phyloP scores from a whole-genome alignment of 2,329 filamentous ascomycete species.

The Plenodomus tracheiphilus region DNA sequence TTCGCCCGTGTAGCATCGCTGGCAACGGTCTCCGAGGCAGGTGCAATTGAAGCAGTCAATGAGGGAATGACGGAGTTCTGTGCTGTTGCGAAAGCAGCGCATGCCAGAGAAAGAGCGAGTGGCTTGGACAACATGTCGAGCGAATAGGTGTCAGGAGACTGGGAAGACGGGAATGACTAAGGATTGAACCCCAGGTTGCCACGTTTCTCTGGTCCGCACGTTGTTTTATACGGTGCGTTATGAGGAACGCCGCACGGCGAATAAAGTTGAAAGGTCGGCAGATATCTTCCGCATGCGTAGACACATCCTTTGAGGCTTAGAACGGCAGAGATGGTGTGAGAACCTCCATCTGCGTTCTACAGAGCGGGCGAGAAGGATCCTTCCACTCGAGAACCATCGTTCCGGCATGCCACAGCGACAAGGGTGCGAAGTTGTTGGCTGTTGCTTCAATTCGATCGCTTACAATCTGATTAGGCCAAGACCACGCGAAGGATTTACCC shows the following conservation, averaged over 20 bases:
- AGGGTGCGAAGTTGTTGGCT: too few relatives aligned
- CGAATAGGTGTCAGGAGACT: neutral
- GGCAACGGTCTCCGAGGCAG: slow-evolving; percentile 30
- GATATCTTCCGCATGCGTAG: slow-evolving; percentile 4
- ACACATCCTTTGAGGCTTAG: too few relatives aligned
- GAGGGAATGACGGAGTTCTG: slow-evolving; percentile 18
- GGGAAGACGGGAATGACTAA: slow-evolving; percentile 1
- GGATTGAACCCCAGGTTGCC: neutral
- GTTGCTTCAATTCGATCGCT: too few relatives aligned
- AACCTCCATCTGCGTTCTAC: too few relatives aligned
- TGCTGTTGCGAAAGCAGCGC: slow-evolving; percentile 17
- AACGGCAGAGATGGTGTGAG: too few relatives aligned
- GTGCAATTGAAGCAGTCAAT: slow-evolving; percentile 20
- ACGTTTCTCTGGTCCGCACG: slow-evolving; percentile 7
- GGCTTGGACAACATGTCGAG: slow-evolving; percentile 21
- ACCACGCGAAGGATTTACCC: too few relatives aligned
- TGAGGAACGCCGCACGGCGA: slow-evolving; percentile 1
- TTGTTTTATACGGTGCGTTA: slow-evolving; percentile 6
- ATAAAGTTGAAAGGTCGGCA: slow-evolving; percentile 3
- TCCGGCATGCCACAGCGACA: too few relatives aligned
- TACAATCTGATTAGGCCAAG: too few relatives aligned
- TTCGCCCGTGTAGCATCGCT: slow-evolving; percentile 21
- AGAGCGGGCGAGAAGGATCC: too few relatives aligned
- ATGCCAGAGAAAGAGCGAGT: slow-evolving; percentile 15
- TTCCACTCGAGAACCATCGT: too few relatives aligned